Evolutionary conservation across 1,284 basidiomycete species (phyloP).

Genomic region (Leccinum pachyderme): DNA sequence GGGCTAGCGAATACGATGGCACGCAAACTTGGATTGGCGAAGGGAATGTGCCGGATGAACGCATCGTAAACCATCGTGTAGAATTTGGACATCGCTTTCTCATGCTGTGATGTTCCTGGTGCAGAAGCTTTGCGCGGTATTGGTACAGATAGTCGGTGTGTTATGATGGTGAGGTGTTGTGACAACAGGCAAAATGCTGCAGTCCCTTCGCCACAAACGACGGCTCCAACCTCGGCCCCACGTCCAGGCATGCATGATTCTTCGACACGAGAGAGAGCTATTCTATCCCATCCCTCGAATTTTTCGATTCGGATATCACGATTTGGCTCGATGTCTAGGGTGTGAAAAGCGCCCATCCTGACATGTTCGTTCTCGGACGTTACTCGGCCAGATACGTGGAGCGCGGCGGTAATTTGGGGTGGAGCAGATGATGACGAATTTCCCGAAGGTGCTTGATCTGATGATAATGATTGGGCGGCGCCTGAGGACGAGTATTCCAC

Average conservation of each 20-base stretch:
- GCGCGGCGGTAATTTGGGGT: conserved; percentile 53
- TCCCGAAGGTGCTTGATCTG: conserved; percentile 43
- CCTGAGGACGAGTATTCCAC: conserved; percentile 71
- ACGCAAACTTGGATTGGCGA: conserved; percentile 67
- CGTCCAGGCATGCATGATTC: conserved; percentile 90
- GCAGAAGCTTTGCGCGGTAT: conserved; percentile 91
- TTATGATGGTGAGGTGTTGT: conserved; percentile 94
- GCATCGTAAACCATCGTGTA: conserved; percentile 85
- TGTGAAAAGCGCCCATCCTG: conserved; percentile 94
- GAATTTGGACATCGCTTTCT: conserved; percentile 84
- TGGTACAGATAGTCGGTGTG: conserved; percentile 87
- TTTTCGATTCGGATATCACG: conserved; percentile 94
- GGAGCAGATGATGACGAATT: conserved; percentile 40
- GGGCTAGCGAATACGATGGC: conserved; percentile 96
- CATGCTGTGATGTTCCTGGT: conserved; percentile 76
- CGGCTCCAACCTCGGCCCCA: conserved; percentile 94
- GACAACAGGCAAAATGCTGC: conserved; percentile 94
- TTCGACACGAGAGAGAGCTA: conserved; percentile 79
- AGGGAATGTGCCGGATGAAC: conserved; percentile 88
- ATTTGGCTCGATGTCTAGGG: conserved; percentile 90
- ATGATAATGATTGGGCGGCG: conserved; percentile 46
- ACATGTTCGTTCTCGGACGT: conserved; percentile 91
- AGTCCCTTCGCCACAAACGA: conserved; percentile 94
- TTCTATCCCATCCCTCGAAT: conserved; percentile 84
- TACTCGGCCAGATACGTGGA: conserved; percentile 89